phyloP scores from a whole-genome alignment of 345 rosid species.

The Syzygium oleosum region DNA sequence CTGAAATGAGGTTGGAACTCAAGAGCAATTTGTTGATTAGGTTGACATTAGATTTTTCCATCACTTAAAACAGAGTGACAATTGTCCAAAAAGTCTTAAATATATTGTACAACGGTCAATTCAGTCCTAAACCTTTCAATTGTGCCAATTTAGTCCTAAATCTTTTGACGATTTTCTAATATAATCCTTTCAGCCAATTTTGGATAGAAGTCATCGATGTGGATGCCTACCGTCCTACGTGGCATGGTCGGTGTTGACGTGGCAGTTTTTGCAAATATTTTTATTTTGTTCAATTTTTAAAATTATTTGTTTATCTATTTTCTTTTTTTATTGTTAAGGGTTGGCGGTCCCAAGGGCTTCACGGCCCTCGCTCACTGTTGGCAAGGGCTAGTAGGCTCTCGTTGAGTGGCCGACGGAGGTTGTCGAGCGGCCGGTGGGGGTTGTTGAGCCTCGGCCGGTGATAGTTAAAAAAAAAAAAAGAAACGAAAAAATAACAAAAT shows the following conservation, averaged over 20 bases:
- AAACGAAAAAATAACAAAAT: neutral
- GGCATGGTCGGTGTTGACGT: rapidly evolving
- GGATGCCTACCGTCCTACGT: rapidly evolving
- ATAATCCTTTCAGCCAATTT: rapidly evolving
- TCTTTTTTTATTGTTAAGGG: neutral
- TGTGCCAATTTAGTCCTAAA: rapidly evolving
- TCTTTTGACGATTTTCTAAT: neutral
- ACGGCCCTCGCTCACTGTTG: rapidly evolving
- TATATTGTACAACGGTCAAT: rapidly evolving
- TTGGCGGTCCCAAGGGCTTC: neutral
- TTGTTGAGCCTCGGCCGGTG: rapidly evolving
- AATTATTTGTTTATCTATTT: neutral
- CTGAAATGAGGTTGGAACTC: neutral
- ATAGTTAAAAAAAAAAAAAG: neutral
- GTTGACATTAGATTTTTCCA: neutral
- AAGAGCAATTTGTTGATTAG: neutral
- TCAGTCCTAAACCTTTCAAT: neutral
- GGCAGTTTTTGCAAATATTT: neutral
- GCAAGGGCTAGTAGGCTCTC: neutral
- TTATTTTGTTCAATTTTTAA: neutral
- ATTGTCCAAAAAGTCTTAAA: neutral
- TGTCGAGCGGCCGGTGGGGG: rapidly evolving
- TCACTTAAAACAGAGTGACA: neutral
- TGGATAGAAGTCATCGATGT: neutral
- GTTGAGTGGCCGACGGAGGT: neutral